phyloP scores from a whole-genome alignment of 371 early-diverging fungal species.

The Fennellomyces sp. region DNA sequence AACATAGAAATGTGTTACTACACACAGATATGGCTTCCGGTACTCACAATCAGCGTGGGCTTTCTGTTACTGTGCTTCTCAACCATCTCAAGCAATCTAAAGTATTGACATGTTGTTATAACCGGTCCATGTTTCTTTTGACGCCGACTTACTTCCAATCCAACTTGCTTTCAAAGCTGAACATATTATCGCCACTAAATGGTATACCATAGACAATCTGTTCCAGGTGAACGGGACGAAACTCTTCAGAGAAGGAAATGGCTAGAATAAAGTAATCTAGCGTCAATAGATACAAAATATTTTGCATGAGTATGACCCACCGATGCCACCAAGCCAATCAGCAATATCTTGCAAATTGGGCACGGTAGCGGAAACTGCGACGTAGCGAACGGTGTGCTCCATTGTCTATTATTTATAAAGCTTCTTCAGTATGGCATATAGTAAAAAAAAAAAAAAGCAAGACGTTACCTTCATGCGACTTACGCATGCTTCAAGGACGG shows the following conservation, averaged over 20 bases:
- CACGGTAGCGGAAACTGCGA: slow-evolving; percentile 88
- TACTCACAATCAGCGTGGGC: slow-evolving; percentile 67
- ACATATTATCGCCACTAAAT: slow-evolving; percentile 44
- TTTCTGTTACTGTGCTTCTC: slow-evolving; percentile 54
- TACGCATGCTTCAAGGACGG: slow-evolving; percentile 57
- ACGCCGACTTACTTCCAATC: slow-evolving; percentile 68
- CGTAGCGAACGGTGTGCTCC: slow-evolving; percentile 25
- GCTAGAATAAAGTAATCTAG: slow-evolving; percentile 22
- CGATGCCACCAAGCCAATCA: slow-evolving; percentile 60
- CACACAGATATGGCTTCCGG: background rate
- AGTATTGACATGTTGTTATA: background rate
- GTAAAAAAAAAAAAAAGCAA: background rate
- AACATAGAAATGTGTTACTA: background rate
- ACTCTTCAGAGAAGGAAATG: slow-evolving; percentile 72
- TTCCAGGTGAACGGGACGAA: slow-evolving; percentile 76
- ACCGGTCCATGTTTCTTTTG: background rate
- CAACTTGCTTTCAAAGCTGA: slow-evolving; percentile 66
- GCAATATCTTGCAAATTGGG: slow-evolving; percentile 87
- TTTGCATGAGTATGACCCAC: slow-evolving; percentile 21
- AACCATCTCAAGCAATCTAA: slow-evolving; percentile 66
- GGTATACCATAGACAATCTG: slow-evolving; percentile 64
- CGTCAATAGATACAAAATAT: background rate
- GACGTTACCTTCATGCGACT: slow-evolving; percentile 49
- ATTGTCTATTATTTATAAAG: slow-evolving; percentile 27
- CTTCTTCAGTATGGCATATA: slow-evolving; percentile 1